phyloP scores from a whole-genome alignment of 345 rosid species.

The Anastatica hierochuntica region DNA sequence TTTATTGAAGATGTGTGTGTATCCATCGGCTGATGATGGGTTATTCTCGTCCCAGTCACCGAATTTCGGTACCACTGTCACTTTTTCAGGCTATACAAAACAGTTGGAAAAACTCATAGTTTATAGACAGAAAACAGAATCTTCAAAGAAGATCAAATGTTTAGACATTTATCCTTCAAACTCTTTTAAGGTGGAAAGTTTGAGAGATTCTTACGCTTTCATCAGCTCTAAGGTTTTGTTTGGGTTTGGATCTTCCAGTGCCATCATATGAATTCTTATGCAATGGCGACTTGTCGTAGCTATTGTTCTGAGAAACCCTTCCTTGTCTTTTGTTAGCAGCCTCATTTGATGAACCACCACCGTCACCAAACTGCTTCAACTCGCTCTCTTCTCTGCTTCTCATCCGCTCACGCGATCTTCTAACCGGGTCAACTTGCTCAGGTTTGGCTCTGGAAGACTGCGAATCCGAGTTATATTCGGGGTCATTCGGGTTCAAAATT shows the following conservation, averaged over 20 bases:
- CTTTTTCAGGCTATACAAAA: constrained; percentile 43
- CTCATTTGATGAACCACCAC: constrained; percentile 37
- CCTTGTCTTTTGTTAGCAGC: constrained; percentile 30
- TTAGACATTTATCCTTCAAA: neutral
- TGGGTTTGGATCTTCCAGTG: constrained; percentile 45
- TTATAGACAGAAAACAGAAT: too few species aligned
- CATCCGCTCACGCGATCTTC: constrained; percentile 30
- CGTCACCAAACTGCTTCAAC: constrained; percentile 41
- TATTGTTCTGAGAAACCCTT: constrained; percentile 56
- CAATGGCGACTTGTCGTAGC: constrained; percentile 53
- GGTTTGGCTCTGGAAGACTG: constrained; percentile 32
- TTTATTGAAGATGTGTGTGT: constrained; percentile 75
- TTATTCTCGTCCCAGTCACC: constrained; percentile 90
- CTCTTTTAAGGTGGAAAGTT: neutral
- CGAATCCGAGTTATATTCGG: constrained; percentile 44
- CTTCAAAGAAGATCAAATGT: too few species aligned
- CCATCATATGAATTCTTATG: constrained; percentile 47
- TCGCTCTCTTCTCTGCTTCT: constrained; percentile 21
- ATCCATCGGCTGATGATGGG: constrained; percentile 78
- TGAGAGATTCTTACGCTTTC: constrained; percentile 74
- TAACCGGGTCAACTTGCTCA: constrained; percentile 35
- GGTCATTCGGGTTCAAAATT: constrained; percentile 65
- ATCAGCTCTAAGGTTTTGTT: constrained; percentile 41
- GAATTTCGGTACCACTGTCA: constrained; percentile 80
- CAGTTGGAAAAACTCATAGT: neutral